Evolutionary conservation across 2,329 filamentous ascomycete species (phyloP), one percentile per base, ranked within the genome.

Genomic region (Fusarium globosum): DNA sequence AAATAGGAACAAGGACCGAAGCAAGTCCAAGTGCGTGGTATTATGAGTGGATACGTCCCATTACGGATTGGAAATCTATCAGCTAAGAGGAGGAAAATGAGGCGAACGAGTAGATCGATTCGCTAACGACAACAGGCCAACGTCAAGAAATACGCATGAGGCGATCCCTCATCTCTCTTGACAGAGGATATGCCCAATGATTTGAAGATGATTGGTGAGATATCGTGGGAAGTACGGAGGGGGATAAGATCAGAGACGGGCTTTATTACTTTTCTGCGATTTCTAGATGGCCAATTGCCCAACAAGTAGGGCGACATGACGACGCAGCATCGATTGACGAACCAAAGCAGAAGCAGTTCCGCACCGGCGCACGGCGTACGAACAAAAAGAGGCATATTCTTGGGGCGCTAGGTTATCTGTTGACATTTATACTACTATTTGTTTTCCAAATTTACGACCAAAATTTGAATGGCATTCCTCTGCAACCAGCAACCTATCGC

Each of bases 281-380:
- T 74, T 76, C 77, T 76, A 75, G 71, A 76, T 75, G 73, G 71
- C 70, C 73, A 73, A 69, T 64, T 69, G 68, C 76, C 69, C 74
- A 63, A 78, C 67, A 53, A 76, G 58, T 53, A 76, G 76, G 74
- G 72, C 77, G 68, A 78, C 73, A 78, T 77, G 72, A 78, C 74
- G 75, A 81, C 76, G 78, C 76, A 79, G 77, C 80, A 80, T 81
- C 75, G 72, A 77, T 78, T 75, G 73, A 80, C 76, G 76, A 81
- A 80, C 73, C 69, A 78, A 75, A 79, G 72, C 72, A 77, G 75
- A 78, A 73, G 74, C 74, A 79, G 77, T 77, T 79, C 77, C 79
- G 78, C 76, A 81, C 75, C 77, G 81, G 81, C 81, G 81, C 82
- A 83, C 79, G 81, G 81, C 80, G 81, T 79, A 82, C 77, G 77